phyloP scores from a whole-genome alignment of 306 rosid genomes.

The Sicyos edulis region DNA sequence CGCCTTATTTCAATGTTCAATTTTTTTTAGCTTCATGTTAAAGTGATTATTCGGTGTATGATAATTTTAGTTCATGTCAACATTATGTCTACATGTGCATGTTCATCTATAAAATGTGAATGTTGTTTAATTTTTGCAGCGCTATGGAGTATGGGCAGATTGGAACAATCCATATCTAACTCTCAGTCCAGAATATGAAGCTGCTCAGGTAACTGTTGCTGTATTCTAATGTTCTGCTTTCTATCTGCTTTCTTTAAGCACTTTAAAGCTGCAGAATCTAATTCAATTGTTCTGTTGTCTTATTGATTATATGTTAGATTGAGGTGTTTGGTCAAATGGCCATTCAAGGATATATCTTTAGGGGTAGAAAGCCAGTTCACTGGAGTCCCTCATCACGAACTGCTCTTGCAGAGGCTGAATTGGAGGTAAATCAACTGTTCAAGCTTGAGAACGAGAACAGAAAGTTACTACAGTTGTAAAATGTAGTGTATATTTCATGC shows the following conservation, averaged over 20 bases:
- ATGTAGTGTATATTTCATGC: conserved; percentile 12
- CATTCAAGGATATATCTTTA: conserved; percentile 74
- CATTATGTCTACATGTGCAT: neutral
- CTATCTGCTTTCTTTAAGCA: conserved; percentile 18
- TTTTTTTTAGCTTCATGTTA: neutral
- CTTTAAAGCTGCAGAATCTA: neutral
- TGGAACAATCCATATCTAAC: conserved; percentile 89
- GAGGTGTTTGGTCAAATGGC: conserved; percentile 99
- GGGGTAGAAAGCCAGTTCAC: conserved; percentile 98
- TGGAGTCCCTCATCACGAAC: conserved; percentile 99
- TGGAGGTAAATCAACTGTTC: conserved; percentile 57
- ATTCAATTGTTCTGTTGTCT: conserved; percentile 2
- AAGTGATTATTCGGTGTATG: neutral
- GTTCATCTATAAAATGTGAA: conserved; percentile 16
- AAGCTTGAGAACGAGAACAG: conserved; percentile 9
- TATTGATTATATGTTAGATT: conserved; percentile 40
- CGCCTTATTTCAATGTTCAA: conserved; percentile 19
- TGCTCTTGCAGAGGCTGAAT: conserved; percentile 99
- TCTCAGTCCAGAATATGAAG: conserved; percentile 91
- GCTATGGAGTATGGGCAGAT: conserved; percentile 99
- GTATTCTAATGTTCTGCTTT: conserved; percentile 31
- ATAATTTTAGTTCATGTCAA: conserved; percentile 9
- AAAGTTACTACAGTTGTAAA: neutral
- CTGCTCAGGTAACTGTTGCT: conserved; percentile 84
- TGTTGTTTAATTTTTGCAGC: conserved; percentile 63